Evolutionary conservation across 1,284 basidiomycete species (phyloP).

Genomic region (Puccinia triticina): DNA sequence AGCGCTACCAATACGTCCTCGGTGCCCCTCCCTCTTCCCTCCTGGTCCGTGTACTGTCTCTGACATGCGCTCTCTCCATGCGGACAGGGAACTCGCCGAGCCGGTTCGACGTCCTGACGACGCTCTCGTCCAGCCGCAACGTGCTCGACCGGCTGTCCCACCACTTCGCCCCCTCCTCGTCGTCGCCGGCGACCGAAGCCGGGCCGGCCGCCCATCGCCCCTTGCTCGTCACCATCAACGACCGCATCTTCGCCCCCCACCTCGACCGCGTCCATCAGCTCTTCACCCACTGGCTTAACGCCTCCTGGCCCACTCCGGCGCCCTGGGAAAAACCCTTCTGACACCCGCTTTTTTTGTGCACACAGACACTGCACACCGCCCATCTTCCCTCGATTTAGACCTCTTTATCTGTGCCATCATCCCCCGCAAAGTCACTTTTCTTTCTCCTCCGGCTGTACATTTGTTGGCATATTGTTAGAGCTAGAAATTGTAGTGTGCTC

Average conservation of each 20-base stretch:
- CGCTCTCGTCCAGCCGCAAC: not conserved
- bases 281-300: not conserved
- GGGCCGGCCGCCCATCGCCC: too few species aligned
- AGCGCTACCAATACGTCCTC: slow-evolving; percentile 48
- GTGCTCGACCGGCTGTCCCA: not conserved
- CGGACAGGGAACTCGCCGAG: slow-evolving; percentile 4
- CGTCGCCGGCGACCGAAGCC: not conserved
- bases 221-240: slow-evolving; percentile 8
- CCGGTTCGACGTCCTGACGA: slow-evolving; percentile 3
- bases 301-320: not conserved
- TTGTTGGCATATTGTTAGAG: too few species aligned
- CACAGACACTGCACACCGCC: too few species aligned
- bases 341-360: too few species aligned
- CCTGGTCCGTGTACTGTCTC: too few species aligned
- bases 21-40: too few species aligned
- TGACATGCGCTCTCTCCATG: too few species aligned
- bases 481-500: too few species aligned
- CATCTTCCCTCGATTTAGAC: too few species aligned
- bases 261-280: not conserved
- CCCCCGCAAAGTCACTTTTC: too few species aligned
- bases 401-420: too few species aligned
- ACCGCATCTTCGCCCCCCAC: slow-evolving; percentile 5
- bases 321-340: slow-evolving; percentile 39
- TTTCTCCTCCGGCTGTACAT: too few species aligned
- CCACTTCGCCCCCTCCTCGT: not conserved